A percentile compares a stretch with the other conserved stretches of the same genome.
Evolutionary conservation across 306 rosid species (phyloP).

Genomic region (Fragaria vesca): DNA sequence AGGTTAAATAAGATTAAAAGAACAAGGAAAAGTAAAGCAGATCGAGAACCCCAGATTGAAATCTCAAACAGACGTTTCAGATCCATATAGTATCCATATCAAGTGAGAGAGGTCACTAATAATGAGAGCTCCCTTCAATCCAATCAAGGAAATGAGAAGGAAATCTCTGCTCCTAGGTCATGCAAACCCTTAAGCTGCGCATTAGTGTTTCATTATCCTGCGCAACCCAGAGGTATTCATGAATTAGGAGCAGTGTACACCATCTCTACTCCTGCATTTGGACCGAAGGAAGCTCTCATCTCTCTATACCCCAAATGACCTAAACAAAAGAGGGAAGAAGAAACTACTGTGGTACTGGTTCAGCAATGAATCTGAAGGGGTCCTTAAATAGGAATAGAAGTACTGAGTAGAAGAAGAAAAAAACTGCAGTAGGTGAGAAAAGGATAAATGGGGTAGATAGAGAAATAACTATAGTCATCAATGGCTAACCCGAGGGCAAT

Average conservation of each 20-base stretch:
- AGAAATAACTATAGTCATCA: slow-evolving; percentile 16
- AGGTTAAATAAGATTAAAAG: not conserved
- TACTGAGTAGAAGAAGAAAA: not conserved
- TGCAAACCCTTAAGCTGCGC: slow-evolving; percentile 43
- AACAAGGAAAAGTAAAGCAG: too few species aligned
- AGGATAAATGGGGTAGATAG: slow-evolving; percentile 8
- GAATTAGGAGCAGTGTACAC: slow-evolving; percentile 35
- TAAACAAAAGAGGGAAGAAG: not conserved
- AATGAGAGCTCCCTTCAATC: slow-evolving; percentile 50
- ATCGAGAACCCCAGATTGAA: not conserved
- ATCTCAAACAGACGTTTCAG: not conserved
- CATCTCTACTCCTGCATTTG: slow-evolving; percentile 31
- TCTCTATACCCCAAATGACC: not conserved
- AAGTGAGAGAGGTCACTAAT: not conserved
- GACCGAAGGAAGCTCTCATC: slow-evolving; percentile 38
- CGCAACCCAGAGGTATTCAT: slow-evolving; percentile 44
- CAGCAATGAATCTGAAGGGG: not conserved
- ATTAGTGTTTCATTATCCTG: not conserved
- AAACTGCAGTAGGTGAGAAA: slow-evolving; percentile 27
- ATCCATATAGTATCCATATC: not conserved
- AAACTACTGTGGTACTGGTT: not conserved
- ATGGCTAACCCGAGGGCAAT: slow-evolving; percentile 17
- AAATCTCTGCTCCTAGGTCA: slow-evolving; percentile 40
- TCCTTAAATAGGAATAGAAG: slow-evolving; percentile 5
- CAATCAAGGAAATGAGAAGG: slow-evolving; percentile 37